A percentile compares a stretch with the other conserved stretches of the same genome.
Evolutionary conservation across 768 basidiomycete species (phyloP).

Genomic region (Hortiboletus campestris): DNA sequence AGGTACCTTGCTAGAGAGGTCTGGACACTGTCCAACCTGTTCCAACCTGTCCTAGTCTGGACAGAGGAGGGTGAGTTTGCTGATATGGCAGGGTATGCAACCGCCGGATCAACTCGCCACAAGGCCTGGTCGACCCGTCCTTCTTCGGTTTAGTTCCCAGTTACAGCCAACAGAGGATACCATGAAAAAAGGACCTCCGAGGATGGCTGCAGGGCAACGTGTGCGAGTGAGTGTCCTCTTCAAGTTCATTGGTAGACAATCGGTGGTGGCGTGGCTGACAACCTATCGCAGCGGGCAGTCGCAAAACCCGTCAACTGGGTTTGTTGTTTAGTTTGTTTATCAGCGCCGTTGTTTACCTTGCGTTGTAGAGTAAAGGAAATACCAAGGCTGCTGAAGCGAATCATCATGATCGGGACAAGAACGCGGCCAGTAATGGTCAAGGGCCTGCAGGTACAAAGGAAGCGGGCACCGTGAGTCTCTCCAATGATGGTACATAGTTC

Average conservation of each 20-base stretch:
- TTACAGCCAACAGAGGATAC: not conserved
- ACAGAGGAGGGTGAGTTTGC: too few species aligned
- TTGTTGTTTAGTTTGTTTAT: not conserved
- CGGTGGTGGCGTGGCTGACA: not conserved
- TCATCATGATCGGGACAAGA: not conserved
- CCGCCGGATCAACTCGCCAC: not conserved
- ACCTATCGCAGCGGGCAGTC: not conserved
- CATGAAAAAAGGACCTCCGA: not conserved
- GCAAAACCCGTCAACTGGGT: not conserved
- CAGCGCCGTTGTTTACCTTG: not conserved
- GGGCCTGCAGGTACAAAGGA: not conserved
- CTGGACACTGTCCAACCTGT: too few species aligned
- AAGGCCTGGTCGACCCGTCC: not conserved
- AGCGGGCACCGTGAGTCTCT: not conserved
- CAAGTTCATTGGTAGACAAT: not conserved
- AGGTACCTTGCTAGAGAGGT: too few species aligned
- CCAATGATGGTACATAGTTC: too few species aligned
- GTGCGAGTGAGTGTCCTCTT: not conserved
- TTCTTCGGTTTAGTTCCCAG: too few species aligned
- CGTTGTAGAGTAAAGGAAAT: not conserved
- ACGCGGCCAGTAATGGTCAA: not conserved
- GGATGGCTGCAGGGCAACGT: not conserved
- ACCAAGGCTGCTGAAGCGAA: not conserved
- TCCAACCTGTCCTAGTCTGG: too few species aligned
- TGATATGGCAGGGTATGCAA: not conserved